A percentile compares a stretch with the other conserved stretches of the same genome.
Evolutionary conservation across 2,329 filamentous ascomycete genomes (phyloP).

Genomic region (Pestalotiopsis sp.): DNA sequence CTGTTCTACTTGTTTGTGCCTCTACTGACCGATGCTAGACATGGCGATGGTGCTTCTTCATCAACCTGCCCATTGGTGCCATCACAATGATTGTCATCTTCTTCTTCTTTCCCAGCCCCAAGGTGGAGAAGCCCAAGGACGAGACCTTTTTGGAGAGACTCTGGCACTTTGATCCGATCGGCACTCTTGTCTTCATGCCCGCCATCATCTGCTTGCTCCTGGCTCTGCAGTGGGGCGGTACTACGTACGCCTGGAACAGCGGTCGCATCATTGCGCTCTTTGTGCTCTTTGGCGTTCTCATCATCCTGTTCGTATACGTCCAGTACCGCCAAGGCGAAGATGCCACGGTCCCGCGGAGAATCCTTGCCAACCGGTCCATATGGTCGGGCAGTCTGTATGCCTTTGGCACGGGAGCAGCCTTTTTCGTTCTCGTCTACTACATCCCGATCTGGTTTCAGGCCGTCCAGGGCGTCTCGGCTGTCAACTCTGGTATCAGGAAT

Average conservation of each 20-base stretch:
- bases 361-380: constrained; percentile 37
- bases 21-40: constrained; percentile 11
- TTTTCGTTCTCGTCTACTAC: constrained; percentile 35
- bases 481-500: constrained; percentile 35
- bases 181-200: constrained; percentile 27
- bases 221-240: constrained; percentile 47
- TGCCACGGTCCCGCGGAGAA: constrained; percentile 40
- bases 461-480: constrained; percentile 33
- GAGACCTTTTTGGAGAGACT: constrained; percentile 19
- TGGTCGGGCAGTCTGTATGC: constrained; percentile 27
- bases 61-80: constrained; percentile 32
- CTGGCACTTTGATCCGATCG: constrained; percentile 27
- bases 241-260: constrained; percentile 34
- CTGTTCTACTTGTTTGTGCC: background rate
- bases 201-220: constrained; percentile 44
- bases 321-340: constrained; percentile 35
- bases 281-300: constrained; percentile 31
- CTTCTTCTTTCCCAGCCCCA: constrained; percentile 24
- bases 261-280: constrained; percentile 35
- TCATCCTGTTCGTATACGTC: constrained; percentile 31
- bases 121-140: constrained; percentile 9
- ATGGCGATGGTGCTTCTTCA: constrained; percentile 34
- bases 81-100: constrained; percentile 23
- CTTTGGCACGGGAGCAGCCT: constrained; percentile 34
- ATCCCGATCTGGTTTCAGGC: constrained; percentile 30